Conservation (phyloP, 495 filamentous ascomycete genomes). For the Venustampulla echinocandica region DNA sequence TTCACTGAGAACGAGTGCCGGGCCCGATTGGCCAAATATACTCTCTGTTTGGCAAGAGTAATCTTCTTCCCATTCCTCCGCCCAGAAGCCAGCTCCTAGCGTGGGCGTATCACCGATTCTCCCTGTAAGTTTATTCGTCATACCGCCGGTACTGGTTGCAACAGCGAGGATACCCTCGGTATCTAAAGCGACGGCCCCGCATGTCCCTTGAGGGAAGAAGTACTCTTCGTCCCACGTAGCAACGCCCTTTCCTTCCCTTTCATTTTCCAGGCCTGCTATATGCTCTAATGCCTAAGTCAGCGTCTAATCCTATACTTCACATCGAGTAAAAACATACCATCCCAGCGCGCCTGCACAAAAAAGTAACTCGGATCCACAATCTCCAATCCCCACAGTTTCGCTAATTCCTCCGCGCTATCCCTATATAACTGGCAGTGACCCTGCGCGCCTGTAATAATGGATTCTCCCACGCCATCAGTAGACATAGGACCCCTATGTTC, state of each 20-base stretch:
- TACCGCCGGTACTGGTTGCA: constrained; percentile 79
- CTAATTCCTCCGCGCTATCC: constrained; percentile 55
- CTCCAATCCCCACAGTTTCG: constrained; percentile 56
- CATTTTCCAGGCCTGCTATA: constrained; percentile 50
- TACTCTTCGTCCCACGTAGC: constrained; percentile 41
- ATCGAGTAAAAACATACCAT: constrained; percentile 23
- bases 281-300: no score
- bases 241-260: constrained; percentile 26
- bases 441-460: constrained; percentile 30
- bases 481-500: constrained; percentile 20
- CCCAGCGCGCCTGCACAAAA: constrained; percentile 71
- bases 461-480: neutral
- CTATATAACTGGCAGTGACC: constrained; percentile 64
- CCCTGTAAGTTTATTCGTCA: constrained; percentile 83
- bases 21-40: constrained; percentile 19
- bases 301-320: neutral
- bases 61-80: constrained; percentile 21
- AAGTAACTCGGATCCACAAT: constrained; percentile 62
- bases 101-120: constrained; percentile 84
- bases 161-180: constrained; percentile 59
- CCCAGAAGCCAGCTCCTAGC: constrained; percentile 49
- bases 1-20: constrained; percentile 32
- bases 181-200: constrained; percentile 71
- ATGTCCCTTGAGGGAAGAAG: constrained; percentile 75
- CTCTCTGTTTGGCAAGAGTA: constrained; percentile 4